Conservation (phyloP, 106 monocot species). For the Acanthochlamys bracteata region DNA sequence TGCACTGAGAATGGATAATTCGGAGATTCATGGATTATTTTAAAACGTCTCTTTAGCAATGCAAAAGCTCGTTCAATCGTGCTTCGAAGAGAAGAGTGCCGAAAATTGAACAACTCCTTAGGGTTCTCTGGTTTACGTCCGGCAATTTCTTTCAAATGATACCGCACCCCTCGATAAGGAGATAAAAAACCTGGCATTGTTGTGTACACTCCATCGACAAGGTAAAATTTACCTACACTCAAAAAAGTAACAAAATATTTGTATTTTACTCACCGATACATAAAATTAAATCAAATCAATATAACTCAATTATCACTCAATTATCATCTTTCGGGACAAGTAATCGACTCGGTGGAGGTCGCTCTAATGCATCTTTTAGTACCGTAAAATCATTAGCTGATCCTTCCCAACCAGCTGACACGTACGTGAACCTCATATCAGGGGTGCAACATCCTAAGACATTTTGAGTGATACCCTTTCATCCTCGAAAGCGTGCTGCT, state of each 20-base stretch:
- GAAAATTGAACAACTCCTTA: background rate
- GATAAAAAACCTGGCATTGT: background rate
- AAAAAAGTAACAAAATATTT: background rate
- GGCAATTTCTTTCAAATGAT: background rate
- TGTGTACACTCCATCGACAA: background rate
- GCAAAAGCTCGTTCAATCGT: background rate
- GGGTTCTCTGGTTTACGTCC: background rate
- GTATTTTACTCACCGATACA: background rate
- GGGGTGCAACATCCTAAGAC: background rate
- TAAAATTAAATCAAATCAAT: background rate
- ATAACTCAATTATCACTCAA: too few relatives aligned
- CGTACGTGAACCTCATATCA: constrained; percentile 4
- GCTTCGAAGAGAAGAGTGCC: background rate
- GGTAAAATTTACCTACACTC: background rate
- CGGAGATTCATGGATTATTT: background rate
- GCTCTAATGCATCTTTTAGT: background rate
- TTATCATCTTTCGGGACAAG: background rate
- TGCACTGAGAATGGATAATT: background rate
- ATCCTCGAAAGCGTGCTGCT: background rate
- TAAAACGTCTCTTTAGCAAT: background rate
- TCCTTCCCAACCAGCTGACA: constrained; percentile 4
- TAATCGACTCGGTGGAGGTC: background rate
- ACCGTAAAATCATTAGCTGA: constrained; percentile 10
- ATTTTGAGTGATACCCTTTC: constrained; percentile 9
- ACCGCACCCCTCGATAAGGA: background rate